Evolutionary conservation across 1,284 basidiomycete species (phyloP), one percentile per base, ranked within the genome.

Genomic region (Pisolithus thermaeus): DNA sequence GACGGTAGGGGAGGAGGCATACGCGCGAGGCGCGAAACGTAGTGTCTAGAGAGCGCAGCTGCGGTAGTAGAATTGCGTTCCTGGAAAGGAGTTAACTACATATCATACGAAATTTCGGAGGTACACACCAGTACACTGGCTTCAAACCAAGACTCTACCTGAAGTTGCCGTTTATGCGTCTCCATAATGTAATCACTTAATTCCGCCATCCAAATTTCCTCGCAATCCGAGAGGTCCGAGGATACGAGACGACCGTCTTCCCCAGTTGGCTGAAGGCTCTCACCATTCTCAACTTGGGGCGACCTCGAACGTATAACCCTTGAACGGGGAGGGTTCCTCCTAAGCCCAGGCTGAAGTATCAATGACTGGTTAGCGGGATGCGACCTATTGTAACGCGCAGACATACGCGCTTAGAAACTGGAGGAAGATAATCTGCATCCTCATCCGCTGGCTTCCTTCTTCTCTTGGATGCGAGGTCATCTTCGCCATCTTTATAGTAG

Each of bases 151-250:
- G 80, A 74, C 54, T 83, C 82, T 2, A 89, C 77, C 58, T 86
- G 80, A 45, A 78, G 79, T 64, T 81, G 79, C 46, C 87, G 80
- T 61, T 81, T 82, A 61, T 84, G 81, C 2, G 84, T 87, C 61
- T 88, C 83, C 32, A 82, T 62, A 49, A 80, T 73, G 61, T 90
- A 90, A 52, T 79, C 77, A 47, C 76, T 74, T 14, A 90, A 72
- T 58, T 87, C 87, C 30, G 71, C 73, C 47, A 74, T 69, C 87
- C 87, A 90, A 8, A 90, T 62, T 54, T 90, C 88, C 58, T 79
- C 77, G 57, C 81, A 87, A 55, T 89, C 88, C 35, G 87, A 86
- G 50, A 90, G 68, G 72, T 90, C 88, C 22, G 88, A 87, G 20
- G 87, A 87, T 6, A 70, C 69, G 16, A 79, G 69, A 41, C 70